phyloP scores from a whole-genome alignment of 495 filamentous ascomycete genomes.

The Aspergillus taichungensis region DNA sequence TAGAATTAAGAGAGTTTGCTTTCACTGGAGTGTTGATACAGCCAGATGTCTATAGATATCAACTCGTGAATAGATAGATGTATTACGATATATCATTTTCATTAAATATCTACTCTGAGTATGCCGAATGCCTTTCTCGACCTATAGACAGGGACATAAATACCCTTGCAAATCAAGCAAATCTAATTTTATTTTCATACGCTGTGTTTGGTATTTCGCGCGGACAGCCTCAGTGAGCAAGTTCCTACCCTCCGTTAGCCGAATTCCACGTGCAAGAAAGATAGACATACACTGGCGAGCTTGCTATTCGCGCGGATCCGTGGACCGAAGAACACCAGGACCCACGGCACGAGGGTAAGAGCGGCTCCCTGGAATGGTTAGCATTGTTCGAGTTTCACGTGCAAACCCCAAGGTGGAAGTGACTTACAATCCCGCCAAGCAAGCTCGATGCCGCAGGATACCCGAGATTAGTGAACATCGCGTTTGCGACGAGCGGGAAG shows the following conservation, averaged over 20 bases:
- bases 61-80: too few relatives aligned
- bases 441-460: constrained; percentile 66
- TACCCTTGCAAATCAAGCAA: too few relatives aligned
- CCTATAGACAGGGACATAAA: too few relatives aligned
- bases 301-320: constrained; percentile 69
- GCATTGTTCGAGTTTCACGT: background rate
- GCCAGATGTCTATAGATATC: too few relatives aligned
- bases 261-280: background rate
- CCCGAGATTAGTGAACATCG: constrained; percentile 64
- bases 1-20: too few relatives aligned
- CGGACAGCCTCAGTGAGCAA: constrained; percentile 14
- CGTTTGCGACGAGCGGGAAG: constrained; percentile 68
- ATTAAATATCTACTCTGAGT: too few relatives aligned
- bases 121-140: too few relatives aligned
- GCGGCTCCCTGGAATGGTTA: constrained; percentile 37
- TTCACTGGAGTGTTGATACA: too few relatives aligned
- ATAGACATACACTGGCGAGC: constrained; percentile 51
- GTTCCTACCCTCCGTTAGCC: constrained; percentile 18
- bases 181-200: background rate
- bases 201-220: too few relatives aligned
- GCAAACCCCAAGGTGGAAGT: background rate
- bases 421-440: constrained; percentile 59
- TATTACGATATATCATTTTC: too few relatives aligned
- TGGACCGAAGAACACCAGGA: constrained; percentile 71
- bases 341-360: constrained; percentile 77